A percentile compares a stretch with the other conserved stretches of the same genome.
Evolutionary conservation across 192 early-diverging fungal genomes (phyloP).

Genomic region (Paraglomus occultum): DNA sequence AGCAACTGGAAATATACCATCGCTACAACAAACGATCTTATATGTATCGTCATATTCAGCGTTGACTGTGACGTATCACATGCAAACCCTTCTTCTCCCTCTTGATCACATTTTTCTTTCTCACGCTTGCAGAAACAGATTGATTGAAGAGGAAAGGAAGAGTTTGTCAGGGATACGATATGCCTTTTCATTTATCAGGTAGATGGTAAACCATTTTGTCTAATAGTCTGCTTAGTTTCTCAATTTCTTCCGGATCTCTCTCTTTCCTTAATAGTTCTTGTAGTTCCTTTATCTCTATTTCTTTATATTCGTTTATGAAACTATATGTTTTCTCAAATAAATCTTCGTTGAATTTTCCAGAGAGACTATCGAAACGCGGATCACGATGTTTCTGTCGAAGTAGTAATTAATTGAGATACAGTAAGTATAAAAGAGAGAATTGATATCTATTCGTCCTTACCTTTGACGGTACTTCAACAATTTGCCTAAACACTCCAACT

Average conservation of each 20-base stretch:
- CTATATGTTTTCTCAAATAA: slow-evolving; percentile 90
- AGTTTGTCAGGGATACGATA: neutral
- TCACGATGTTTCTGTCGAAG: slow-evolving; percentile 75
- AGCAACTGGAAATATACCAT: no score
- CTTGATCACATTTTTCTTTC: slow-evolving; percentile 25
- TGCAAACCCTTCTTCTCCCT: slow-evolving; percentile 22
- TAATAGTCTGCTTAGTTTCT: slow-evolving; percentile 58
- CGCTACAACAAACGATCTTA: no score
- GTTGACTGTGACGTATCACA: slow-evolving; percentile 26
- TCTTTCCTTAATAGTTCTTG: slow-evolving; percentile 62
- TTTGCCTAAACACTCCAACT: slow-evolving; percentile 67
- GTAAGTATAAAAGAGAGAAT: neutral
- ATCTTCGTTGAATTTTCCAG: slow-evolving; percentile 88
- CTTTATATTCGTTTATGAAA: slow-evolving; percentile 81
- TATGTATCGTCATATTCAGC: no score
- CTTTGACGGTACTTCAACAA: slow-evolving; percentile 56
- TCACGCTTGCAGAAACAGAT: neutral
- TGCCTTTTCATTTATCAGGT: neutral
- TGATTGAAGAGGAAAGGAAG: slow-evolving; percentile 3
- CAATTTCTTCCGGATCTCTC: slow-evolving; percentile 59
- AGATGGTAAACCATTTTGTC: slow-evolving; percentile 58
- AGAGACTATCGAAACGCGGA: slow-evolving; percentile 89
- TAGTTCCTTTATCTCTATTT: slow-evolving; percentile 71
- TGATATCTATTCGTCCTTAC: slow-evolving; percentile 40
- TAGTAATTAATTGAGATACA: neutral